A percentile compares a stretch with the other conserved stretches of the same genome.
Evolutionary conservation across 495 filamentous ascomycete genomes (phyloP).

Genomic region (Neurospora sublineolata): DNA sequence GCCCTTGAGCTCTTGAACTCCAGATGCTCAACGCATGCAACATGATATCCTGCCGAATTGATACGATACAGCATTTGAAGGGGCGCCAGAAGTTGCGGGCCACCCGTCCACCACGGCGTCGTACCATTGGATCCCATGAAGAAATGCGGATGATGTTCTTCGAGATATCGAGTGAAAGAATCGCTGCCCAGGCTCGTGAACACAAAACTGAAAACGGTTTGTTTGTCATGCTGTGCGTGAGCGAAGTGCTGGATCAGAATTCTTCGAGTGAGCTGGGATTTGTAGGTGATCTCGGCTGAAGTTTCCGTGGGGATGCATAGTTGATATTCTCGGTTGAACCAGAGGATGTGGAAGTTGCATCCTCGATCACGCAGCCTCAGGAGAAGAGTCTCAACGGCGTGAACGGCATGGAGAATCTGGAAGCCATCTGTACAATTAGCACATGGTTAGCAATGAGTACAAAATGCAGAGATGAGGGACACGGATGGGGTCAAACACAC

Average conservation of each 20-base stretch:
- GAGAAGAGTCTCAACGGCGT: constrained; percentile 54
- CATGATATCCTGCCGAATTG: constrained; percentile 9
- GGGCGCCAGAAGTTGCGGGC: background rate
- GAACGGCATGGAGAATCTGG: constrained; percentile 60
- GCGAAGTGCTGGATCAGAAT: constrained; percentile 53
- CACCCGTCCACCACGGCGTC: background rate
- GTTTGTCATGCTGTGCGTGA: background rate
- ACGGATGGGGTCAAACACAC: constrained; percentile 16
- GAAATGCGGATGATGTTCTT: constrained; percentile 44
- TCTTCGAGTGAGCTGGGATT: constrained; percentile 49
- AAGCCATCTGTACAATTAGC: constrained; percentile 38
- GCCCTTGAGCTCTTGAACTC: constrained; percentile 24
- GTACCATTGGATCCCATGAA: constrained; percentile 50
- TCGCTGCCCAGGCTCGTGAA: constrained; percentile 23
- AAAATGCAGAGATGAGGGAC: background rate
- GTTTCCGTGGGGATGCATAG: constrained; percentile 34
- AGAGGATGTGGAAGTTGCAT: constrained; percentile 59
- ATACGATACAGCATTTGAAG: constrained; percentile 6
- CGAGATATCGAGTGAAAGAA: constrained; percentile 44
- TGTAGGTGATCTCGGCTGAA: constrained; percentile 15
- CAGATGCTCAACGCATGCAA: constrained; percentile 18
- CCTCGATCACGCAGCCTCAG: constrained; percentile 44
- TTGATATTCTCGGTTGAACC: constrained; percentile 43
- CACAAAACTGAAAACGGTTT: constrained; percentile 10
- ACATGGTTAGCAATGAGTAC: background rate